Conservation (phyloP, 768 basidiomycete genomes). For the Rhodotorula graminis region DNA sequence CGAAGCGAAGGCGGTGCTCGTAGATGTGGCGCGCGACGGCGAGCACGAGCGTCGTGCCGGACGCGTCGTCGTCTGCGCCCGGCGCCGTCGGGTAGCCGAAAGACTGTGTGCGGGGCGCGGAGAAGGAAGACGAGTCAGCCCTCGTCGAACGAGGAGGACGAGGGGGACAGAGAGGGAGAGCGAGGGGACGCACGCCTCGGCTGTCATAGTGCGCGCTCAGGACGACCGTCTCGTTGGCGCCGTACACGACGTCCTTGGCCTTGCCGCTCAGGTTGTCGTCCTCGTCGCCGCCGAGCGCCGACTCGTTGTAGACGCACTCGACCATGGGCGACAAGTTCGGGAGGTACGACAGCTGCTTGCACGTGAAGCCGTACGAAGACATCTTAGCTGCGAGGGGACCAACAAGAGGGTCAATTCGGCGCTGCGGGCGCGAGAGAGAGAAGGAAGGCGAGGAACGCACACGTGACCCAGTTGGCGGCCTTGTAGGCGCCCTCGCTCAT, state of each 20-base stretch:
- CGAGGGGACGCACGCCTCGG: constrained; percentile 39
- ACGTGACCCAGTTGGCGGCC: constrained; percentile 19
- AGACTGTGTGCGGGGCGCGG: constrained; percentile 1
- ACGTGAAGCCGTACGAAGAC: constrained; percentile 18
- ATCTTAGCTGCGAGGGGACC: constrained; percentile 15
- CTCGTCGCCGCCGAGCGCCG: not conserved
- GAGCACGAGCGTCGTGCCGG: constrained; percentile 35
- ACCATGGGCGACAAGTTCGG: constrained; percentile 28
- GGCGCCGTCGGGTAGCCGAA: constrained; percentile 35
- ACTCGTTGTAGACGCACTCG: constrained; percentile 28
- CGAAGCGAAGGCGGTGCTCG: constrained; percentile 23
- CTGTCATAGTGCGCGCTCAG: constrained; percentile 42
- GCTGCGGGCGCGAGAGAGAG: not conserved
- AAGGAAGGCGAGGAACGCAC: not conserved
- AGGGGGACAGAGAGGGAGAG: not conserved
- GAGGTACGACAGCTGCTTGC: constrained; percentile 15
- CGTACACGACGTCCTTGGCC: not conserved
- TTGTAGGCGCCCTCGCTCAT: constrained; percentile 27
- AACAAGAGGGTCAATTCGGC: not conserved
- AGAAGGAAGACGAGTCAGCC: not conserved
- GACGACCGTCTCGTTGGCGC: constrained; percentile 37
- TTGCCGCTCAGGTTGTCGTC: not conserved
- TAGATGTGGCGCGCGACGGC: constrained; percentile 38
- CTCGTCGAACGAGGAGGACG: too few species aligned
- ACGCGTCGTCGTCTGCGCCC: constrained; percentile 33